Evolutionary conservation across 176 grass and related monocot species (phyloP), one percentile per base, ranked within the genome.

Genomic region (Microstegium vimineum): DNA sequence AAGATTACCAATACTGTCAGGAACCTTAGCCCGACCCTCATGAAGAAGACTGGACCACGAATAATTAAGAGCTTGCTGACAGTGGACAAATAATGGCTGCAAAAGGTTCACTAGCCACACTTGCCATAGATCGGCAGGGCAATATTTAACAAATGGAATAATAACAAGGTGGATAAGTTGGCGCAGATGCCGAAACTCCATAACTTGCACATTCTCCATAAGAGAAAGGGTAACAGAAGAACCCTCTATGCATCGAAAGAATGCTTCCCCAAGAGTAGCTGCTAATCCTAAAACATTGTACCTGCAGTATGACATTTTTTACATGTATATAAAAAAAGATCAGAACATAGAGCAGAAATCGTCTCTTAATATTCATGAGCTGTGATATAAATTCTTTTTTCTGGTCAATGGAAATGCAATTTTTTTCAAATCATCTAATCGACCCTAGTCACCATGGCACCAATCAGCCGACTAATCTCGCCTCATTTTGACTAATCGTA

Each of bases 141-240:
- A 95, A 76, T 88, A 88, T 86, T 93, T 95, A 66, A 98, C 84
- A 73, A 98, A 83, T 65, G 92, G 95, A 85, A 94, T 82, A 72
- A 98, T 54, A 68, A 84, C 95, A 85, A 93, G 91, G 79, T 98
- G 95, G 56, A 98, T 95, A 80, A 98, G 89, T 86, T 91, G 89
- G 43, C 95, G 92, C 66, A 98, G 74, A 82, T 98, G 95, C 40
- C 95, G 91, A 73, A 93, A 98, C 73, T 98, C 95, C 95, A 98
- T 98, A 69, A 81, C 79, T 91, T 93, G 86, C 23, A 98, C 66
- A 79, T 95, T 95, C 82, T 98, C 95, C 82, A 84, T 86, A 64
- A 98, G 82, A 76, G 95, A 78, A 82, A 90, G 38, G 42, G 68
- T 90, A 38, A 91, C 84, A 90, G 90, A 93, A 54, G 93, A 79